These are phyloP conservation scores for Fusarium sp. DNA, from an alignment of 2,329 filamentous ascomycete genomes.

Conservation along the genomic window DNA sequence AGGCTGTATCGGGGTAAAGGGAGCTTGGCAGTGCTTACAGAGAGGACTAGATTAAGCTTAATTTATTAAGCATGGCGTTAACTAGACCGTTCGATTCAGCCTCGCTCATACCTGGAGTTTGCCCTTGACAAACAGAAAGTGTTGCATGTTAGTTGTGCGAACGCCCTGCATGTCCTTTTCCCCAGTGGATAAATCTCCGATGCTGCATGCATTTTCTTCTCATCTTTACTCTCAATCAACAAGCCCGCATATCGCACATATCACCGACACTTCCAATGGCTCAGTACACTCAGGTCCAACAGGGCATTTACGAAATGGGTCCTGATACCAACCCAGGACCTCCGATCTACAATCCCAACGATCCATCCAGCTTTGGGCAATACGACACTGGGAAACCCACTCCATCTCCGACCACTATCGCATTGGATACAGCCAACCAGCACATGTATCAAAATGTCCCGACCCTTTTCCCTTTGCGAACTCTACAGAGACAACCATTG, in stretches of 20 bases:
- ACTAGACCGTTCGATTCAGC: slow-evolving; percentile 2
- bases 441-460: not conserved
- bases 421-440: not conserved
- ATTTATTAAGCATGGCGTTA: slow-evolving; percentile 12
- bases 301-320: not conserved
- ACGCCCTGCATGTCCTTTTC: not conserved
- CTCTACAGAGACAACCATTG: not conserved
- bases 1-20: not conserved
- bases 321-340: rapidly evolving
- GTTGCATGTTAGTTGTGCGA: not conserved
- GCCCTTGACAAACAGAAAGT: not conserved
- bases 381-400: not conserved
- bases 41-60: slow-evolving; percentile 1
- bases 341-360: not conserved
- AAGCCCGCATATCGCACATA: not conserved
- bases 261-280: not conserved
- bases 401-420: rapidly evolving
- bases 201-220: not conserved
- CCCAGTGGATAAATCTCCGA: not conserved
- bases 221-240: too few relatives aligned
- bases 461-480: not conserved
- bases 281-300: slow-evolving; percentile 4
- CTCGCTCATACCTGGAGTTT: not conserved
- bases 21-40: not conserved
- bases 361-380: not conserved